phyloP scores from a whole-genome alignment of 1,284 basidiomycete species.

The Thecaphora frezii region DNA sequence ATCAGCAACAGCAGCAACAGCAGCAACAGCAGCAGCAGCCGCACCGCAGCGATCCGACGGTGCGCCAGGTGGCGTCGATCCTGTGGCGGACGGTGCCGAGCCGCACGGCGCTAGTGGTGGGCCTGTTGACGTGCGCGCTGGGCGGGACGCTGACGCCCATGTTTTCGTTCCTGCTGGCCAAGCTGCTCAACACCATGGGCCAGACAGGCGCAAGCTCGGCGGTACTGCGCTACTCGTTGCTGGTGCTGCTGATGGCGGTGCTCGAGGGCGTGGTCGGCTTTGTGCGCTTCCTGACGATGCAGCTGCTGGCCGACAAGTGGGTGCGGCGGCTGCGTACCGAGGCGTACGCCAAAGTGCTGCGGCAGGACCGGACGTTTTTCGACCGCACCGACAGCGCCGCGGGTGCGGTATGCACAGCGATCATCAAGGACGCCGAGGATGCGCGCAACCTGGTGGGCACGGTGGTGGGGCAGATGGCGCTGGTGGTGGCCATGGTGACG shows the following conservation, averaged over 20 bases:
- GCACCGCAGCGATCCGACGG: slow-evolving; percentile 6
- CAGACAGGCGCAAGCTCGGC: slow-evolving; percentile 69
- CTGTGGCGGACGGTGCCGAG: slow-evolving; percentile 75
- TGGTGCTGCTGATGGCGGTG: slow-evolving; percentile 71
- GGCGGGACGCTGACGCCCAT: slow-evolving; percentile 83
- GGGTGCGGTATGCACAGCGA: slow-evolving; percentile 69
- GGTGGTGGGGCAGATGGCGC: slow-evolving; percentile 69
- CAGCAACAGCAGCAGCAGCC: too few relatives aligned
- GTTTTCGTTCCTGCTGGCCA: slow-evolving; percentile 85
- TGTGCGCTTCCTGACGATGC: slow-evolving; percentile 64
- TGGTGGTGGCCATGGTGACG: slow-evolving; percentile 77
- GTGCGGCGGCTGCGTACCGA: slow-evolving; percentile 69
- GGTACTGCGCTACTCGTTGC: slow-evolving; percentile 33
- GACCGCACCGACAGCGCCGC: slow-evolving; percentile 71
- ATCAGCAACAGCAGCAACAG: too few relatives aligned
- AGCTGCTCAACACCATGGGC: slow-evolving; percentile 67
- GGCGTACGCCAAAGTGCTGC: slow-evolving; percentile 69
- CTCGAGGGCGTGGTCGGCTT: slow-evolving; percentile 76
- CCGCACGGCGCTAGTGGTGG: slow-evolving; percentile 72
- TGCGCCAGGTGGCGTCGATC: slow-evolving; percentile 39
- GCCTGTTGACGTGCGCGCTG: slow-evolving; percentile 64
- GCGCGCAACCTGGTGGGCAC: slow-evolving; percentile 76
- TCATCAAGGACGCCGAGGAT: slow-evolving; percentile 91
- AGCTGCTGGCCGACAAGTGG: slow-evolving; percentile 76
- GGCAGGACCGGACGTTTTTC: slow-evolving; percentile 89